These are phyloP conservation scores for Xerocomus minutiporus DNA, from an alignment of 1,284 basidiomycete species.

Conservation along the genomic window DNA sequence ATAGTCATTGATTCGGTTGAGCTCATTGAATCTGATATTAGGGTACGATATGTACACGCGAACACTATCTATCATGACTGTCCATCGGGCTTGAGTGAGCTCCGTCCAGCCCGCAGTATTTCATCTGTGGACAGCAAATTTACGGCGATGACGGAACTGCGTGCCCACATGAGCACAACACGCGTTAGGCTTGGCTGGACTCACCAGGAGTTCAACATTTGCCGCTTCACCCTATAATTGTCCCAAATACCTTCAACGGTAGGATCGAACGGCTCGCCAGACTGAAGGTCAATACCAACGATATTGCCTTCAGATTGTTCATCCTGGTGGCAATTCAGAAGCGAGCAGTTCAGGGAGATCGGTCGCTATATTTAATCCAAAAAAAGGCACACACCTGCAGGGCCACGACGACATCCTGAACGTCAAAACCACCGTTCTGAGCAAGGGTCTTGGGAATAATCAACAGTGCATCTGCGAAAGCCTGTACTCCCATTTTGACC, in stretches of 20 bases:
- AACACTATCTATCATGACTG: conserved; percentile 44
- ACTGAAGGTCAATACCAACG: conserved; percentile 89
- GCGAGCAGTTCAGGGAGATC: conserved; percentile 9
- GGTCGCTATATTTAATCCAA: conserved; percentile 3
- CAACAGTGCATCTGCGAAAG: conserved; percentile 92
- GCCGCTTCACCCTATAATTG: conserved; percentile 97
- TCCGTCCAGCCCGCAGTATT: conserved; percentile 90
- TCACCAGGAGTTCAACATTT: conserved; percentile 96
- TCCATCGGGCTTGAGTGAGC: conserved; percentile 79
- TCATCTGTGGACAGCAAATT: conserved; percentile 96
- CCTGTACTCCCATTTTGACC: conserved; percentile 95
- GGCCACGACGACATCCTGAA: conserved; percentile 91
- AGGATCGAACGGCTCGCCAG: conserved; percentile 96
- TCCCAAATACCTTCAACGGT: conserved; percentile 97
- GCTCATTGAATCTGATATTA: conserved; percentile 16
- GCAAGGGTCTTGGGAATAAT: conserved; percentile 97
- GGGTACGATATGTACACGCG: conserved; percentile 21
- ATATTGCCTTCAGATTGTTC: conserved; percentile 88
- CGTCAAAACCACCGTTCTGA: conserved; percentile 95
- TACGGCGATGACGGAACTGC: conserved; percentile 93
- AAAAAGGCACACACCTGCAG: conserved; percentile 59
- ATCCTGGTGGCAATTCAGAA: conserved; percentile 50
- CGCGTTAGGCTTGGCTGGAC: conserved; percentile 26
- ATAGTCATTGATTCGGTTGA: conserved; percentile 24
- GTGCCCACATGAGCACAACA: conserved; percentile 21